phyloP scores from a whole-genome alignment of 176 grass and related monocot genomes.

The Avena eriantha region DNA sequence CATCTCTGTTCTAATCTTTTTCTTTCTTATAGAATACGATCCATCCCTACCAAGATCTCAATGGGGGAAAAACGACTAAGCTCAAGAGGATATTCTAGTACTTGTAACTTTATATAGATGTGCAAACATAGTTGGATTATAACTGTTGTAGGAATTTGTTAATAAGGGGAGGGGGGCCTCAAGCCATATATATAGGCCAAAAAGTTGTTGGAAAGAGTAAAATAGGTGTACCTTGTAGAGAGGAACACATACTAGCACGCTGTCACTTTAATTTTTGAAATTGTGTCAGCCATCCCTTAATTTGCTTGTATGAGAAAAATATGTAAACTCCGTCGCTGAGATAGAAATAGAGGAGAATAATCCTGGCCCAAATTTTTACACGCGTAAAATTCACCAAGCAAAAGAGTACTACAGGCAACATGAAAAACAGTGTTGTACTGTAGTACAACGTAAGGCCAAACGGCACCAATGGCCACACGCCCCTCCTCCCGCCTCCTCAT shows the following conservation, averaged over 20 bases:
- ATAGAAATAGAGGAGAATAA: too few relatives aligned
- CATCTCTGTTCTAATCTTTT: too few relatives aligned
- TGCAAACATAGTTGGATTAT: too few relatives aligned
- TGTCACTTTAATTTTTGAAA: not conserved
- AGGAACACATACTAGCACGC: not conserved
- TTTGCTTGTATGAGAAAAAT: not conserved
- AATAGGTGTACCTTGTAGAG: not conserved
- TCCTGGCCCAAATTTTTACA: too few relatives aligned
- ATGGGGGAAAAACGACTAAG: too few relatives aligned
- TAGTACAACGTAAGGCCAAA: not conserved
- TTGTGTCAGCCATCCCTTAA: not conserved
- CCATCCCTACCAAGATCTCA: too few relatives aligned
- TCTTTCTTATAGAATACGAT: too few relatives aligned
- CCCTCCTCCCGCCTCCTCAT: conserved; percentile 45
- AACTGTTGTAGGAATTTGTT: not conserved
- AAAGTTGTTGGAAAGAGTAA: not conserved
- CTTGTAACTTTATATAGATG: too few relatives aligned
- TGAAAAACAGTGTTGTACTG: too few relatives aligned
- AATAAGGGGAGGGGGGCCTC: not conserved
- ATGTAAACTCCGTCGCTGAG: not conserved
- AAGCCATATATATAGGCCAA: not conserved
- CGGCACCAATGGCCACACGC: conserved; percentile 44
- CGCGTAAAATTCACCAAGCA: too few relatives aligned
- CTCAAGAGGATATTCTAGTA: too few relatives aligned
- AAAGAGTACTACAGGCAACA: too few relatives aligned